A percentile compares a stretch with the other conserved stretches of the same genome.
Conservation (phyloP, 2,329 filamentous ascomycete species). For the Sclerotiophoma versabilis region DNA sequence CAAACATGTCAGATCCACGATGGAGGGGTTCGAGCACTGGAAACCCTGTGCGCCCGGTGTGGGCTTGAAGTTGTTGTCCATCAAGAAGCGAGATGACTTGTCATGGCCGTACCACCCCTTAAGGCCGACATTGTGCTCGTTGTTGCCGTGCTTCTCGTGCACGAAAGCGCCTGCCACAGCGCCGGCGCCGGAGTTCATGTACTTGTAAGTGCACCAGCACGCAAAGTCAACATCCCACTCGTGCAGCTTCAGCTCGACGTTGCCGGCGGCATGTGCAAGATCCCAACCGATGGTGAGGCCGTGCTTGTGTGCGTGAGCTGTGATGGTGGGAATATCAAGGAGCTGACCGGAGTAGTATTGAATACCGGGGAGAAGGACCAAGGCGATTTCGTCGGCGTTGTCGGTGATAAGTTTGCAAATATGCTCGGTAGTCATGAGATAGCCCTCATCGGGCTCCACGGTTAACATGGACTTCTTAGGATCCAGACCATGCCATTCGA, state of each 20-base stretch:
- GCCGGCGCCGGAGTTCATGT: constrained; percentile 85
- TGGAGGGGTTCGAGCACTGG: constrained; percentile 83
- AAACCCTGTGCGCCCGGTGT: constrained; percentile 80
- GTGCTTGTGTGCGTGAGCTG: constrained; percentile 72
- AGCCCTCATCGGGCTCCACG: constrained; percentile 67
- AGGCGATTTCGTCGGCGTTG: constrained; percentile 73
- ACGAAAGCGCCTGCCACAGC: constrained; percentile 81
- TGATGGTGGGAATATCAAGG: constrained; percentile 82
- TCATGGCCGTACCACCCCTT: constrained; percentile 88
- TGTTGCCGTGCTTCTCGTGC: constrained; percentile 73
- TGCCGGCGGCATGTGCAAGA: constrained; percentile 84
- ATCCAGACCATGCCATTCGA: constrained; percentile 73
- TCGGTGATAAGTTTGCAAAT: constrained; percentile 76
- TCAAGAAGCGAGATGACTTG: constrained; percentile 77
- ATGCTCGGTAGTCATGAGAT: constrained; percentile 70
- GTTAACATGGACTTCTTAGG: constrained; percentile 73
- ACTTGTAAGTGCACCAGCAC: constrained; percentile 94
- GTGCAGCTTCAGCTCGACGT: constrained; percentile 79
- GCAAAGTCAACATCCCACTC: constrained; percentile 93
- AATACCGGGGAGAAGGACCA: constrained; percentile 82
- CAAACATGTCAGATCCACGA: constrained; percentile 79
- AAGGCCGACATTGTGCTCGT: constrained; percentile 70
- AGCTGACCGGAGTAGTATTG: constrained; percentile 92
- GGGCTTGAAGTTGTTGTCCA: constrained; percentile 82
- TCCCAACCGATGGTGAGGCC: constrained; percentile 85